These are phyloP conservation scores for Dacryopinax spathularia DNA, from an alignment of 768 basidiomycete species.

Conservation along the genomic window DNA sequence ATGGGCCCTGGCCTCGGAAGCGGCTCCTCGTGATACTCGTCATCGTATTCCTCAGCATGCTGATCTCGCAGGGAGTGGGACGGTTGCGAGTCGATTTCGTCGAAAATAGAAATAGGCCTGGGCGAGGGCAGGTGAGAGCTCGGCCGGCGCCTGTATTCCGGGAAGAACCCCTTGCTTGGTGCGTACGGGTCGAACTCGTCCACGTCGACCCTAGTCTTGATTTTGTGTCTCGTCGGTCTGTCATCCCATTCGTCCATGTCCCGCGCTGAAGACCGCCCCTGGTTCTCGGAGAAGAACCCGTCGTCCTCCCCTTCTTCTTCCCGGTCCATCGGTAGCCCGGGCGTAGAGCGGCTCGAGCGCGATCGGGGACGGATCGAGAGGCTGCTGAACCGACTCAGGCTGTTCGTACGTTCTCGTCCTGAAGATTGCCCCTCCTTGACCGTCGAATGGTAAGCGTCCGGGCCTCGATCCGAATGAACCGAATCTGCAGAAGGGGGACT, in stretches of 20 bases:
- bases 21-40: conserved; percentile 3
- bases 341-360: not conserved
- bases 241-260: not conserved
- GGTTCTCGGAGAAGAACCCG: conserved; percentile 13
- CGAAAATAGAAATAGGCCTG: not conserved
- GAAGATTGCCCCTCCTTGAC: too few species aligned
- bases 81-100: not conserved
- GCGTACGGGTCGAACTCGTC: conserved; percentile 5
- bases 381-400: not conserved
- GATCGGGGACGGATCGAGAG: not conserved
- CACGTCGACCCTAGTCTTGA: conserved; percentile 17
- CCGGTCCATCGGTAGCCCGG: not conserved
- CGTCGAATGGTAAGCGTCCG: too few species aligned
- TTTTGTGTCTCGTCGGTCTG: conserved; percentile 21
- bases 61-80: not conserved
- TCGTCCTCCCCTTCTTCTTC: conserved; percentile 10
- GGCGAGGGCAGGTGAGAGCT: conserved; percentile 20
- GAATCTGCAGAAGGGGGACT: not conserved
- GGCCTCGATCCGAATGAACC: too few species aligned
- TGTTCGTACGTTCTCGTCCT: not conserved
- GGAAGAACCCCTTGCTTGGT: not conserved
- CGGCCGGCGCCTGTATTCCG: conserved; percentile 8
- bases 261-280: not conserved
- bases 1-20: conserved; percentile 3
- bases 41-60: not conserved